A percentile compares a stretch with the other conserved stretches of the same genome.
These are phyloP conservation scores for Penicillium polonicum DNA, from an alignment of 2,329 filamentous ascomycete genomes.

Conservation along the genomic window DNA sequence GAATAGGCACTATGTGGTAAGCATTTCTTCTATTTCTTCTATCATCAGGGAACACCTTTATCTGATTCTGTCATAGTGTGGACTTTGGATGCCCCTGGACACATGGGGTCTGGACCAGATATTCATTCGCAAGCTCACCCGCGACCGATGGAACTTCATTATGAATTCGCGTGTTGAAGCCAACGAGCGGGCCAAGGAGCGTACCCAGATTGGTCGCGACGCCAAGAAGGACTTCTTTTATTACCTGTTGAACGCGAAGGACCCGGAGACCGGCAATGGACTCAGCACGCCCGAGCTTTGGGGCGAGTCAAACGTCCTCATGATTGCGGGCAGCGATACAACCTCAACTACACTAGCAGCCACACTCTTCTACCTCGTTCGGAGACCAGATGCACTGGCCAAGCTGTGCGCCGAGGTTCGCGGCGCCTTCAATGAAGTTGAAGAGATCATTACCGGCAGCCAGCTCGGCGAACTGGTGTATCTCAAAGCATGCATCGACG, in stretches of 20 bases:
- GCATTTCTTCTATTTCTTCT: conserved; percentile 26
- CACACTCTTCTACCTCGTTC: conserved; percentile 43
- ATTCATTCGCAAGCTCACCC: conserved; percentile 66
- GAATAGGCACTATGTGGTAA: conserved; percentile 66
- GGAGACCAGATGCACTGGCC: conserved; percentile 31
- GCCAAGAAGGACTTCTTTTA: conserved; percentile 75
- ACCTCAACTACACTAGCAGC: conserved; percentile 62
- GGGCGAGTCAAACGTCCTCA: conserved; percentile 69
- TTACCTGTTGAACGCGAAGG: conserved; percentile 68
- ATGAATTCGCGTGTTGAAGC: conserved; percentile 67
- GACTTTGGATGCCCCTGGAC: conserved; percentile 68
- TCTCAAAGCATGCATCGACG: conserved; percentile 44
- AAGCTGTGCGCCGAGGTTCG: conserved; percentile 40
- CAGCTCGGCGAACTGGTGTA: conserved; percentile 40
- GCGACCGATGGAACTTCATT: conserved; percentile 68
- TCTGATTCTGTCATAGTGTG: conserved; percentile 52
- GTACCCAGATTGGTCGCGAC: conserved; percentile 59
- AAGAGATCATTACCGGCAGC: conserved; percentile 39
- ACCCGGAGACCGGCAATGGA: conserved; percentile 67
- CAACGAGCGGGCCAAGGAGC: conserved; percentile 60
- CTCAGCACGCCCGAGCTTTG: conserved; percentile 67
- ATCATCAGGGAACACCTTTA: neutral
- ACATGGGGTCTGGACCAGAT: conserved; percentile 65
- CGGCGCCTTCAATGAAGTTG: conserved; percentile 33
- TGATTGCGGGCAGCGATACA: conserved; percentile 70